These are phyloP conservation scores for Vitis labrusca DNA, from an alignment of 164 flowering plant genomes.

Conservation along the genomic window DNA sequence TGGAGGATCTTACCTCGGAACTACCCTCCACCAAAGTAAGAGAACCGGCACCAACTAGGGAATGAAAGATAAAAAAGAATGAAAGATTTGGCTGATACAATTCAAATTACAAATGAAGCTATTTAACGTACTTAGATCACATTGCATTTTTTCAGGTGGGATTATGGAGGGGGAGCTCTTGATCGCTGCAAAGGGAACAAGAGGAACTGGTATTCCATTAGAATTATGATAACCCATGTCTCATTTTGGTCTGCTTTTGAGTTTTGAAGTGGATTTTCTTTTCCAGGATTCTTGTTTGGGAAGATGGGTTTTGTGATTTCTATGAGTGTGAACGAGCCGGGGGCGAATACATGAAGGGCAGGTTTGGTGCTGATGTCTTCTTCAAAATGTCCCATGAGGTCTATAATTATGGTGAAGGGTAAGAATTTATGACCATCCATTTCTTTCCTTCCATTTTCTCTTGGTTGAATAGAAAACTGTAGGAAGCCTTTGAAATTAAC, in stretches of 20 bases:
- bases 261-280: slow-evolving; percentile 7
- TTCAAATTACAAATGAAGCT: too few relatives aligned
- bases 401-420: slow-evolving; percentile 87
- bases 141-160: slow-evolving; percentile 66
- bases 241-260: slow-evolving; percentile 1
- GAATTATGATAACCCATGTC: slow-evolving; percentile 6
- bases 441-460: background rate
- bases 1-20: slow-evolving; percentile 79
- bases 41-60: background rate
- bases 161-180: slow-evolving; percentile 59
- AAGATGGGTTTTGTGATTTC: slow-evolving; percentile 82
- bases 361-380: slow-evolving; percentile 75
- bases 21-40: slow-evolving; percentile 84
- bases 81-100: background rate
- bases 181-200: slow-evolving; percentile 78
- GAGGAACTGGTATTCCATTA: slow-evolving; percentile 67
- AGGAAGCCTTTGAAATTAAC: background rate
- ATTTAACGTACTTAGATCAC: background rate
- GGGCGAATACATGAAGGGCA: slow-evolving; percentile 37
- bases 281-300: slow-evolving; percentile 87
- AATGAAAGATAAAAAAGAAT: background rate
- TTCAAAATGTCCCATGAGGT: slow-evolving; percentile 91
- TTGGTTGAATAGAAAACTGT: too few relatives aligned
- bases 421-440: slow-evolving; percentile 8
- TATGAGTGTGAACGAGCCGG: slow-evolving; percentile 55